Evolutionary conservation across 768 basidiomycete genomes (phyloP).

Genomic region (Albatrellus ellisii): DNA sequence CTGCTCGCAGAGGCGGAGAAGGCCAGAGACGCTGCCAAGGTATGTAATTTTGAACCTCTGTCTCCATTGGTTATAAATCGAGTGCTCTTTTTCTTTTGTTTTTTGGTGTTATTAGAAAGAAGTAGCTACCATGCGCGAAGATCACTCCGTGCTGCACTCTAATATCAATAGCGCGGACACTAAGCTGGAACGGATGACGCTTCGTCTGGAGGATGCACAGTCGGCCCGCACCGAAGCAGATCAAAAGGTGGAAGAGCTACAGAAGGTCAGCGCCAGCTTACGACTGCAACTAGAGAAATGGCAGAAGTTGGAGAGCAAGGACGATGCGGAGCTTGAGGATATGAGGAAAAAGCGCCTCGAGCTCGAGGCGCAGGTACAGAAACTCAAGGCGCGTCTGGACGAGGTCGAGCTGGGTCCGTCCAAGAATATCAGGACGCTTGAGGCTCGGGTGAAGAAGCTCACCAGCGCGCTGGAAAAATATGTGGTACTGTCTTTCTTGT

Average conservation of each 20-base stretch:
- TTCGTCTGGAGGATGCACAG: slow-evolving; percentile 46
- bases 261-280: slow-evolving; percentile 39
- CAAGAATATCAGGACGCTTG: slow-evolving; percentile 2
- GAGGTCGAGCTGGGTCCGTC: slow-evolving; percentile 8
- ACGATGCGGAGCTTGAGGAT: slow-evolving; percentile 42
- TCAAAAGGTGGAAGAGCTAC: slow-evolving; percentile 41
- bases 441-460: not conserved
- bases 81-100: not conserved
- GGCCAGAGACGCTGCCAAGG: slow-evolving; percentile 17
- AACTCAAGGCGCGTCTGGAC: slow-evolving; percentile 25
- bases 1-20: slow-evolving; percentile 17
- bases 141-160: slow-evolving; percentile 35
- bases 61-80: slow-evolving; percentile 14
- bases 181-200: slow-evolving; percentile 40
- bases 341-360: slow-evolving; percentile 40
- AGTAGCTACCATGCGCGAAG: slow-evolving; percentile 31
- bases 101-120: slow-evolving; percentile 21
- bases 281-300: slow-evolving; percentile 56
- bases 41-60: slow-evolving; percentile 14
- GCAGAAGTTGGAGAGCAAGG: slow-evolving; percentile 53
- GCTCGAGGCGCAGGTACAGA: slow-evolving; percentile 40
- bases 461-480: slow-evolving; percentile 14
- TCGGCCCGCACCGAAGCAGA: slow-evolving; percentile 41
- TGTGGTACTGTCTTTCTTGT: slow-evolving; percentile 8
- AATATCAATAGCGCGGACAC: slow-evolving; percentile 31